Evolutionary conservation across 805 yeast genomes (phyloP).

Genomic region (Candida nemodendra): DNA sequence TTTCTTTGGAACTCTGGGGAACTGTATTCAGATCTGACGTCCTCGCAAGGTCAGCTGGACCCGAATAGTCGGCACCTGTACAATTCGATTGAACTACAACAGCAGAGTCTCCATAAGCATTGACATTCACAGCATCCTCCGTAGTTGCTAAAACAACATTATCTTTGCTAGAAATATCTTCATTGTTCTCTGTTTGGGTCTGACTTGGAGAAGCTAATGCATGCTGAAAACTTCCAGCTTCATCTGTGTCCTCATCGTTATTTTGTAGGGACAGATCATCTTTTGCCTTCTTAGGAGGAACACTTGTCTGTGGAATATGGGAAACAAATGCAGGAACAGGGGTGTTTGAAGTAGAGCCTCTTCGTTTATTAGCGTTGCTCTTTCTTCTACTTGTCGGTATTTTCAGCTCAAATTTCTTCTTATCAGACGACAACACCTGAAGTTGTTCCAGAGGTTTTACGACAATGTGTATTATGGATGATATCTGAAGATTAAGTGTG

Average conservation of each 20-base stretch:
- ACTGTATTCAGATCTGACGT: neutral
- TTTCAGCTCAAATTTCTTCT: conserved; percentile 22
- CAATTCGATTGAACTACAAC: too few species aligned
- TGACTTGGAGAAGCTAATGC: conserved; percentile 2
- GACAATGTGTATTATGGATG: conserved; percentile 30
- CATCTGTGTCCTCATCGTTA: neutral
- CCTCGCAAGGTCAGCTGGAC: neutral
- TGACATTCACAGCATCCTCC: conserved; percentile 1
- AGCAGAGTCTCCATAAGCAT: neutral
- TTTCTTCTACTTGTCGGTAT: conserved; percentile 13
- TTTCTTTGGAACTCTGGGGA: neutral
- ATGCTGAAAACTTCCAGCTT: neutral
- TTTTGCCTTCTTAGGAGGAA: neutral
- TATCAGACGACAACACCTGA: conserved; percentile 9
- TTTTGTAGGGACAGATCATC: neutral
- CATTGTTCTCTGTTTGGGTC: conserved; percentile 4
- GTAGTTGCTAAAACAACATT: neutral
- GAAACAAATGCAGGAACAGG: conserved; percentile 27
- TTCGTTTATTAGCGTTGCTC: conserved; percentile 14
- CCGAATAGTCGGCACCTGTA: too few species aligned
- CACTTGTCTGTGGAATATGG: neutral
- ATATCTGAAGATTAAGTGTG: conserved; percentile 23
- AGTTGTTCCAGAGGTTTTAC: conserved; percentile 29
- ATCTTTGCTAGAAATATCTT: conserved; percentile 9
- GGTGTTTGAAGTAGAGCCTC: conserved; percentile 25